Conservation (phyloP, 257 asterid species). For the Haberlea rhodopensis region DNA sequence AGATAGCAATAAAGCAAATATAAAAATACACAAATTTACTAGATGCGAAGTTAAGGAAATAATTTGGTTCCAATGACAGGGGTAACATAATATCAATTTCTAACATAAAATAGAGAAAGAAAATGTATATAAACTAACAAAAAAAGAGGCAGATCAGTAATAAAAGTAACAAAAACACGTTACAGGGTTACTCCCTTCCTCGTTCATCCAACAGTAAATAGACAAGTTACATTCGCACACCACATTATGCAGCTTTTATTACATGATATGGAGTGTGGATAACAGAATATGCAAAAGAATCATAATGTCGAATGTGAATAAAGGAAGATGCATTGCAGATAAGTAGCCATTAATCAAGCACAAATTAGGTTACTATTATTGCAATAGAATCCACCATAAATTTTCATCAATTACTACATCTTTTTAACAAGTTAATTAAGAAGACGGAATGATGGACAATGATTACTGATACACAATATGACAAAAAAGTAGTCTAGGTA, state of each 20-base stretch:
- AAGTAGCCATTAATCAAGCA: background rate
- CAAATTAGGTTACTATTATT: background rate
- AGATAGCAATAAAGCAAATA: background rate
- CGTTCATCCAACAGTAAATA: constrained; percentile 6
- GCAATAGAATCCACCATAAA: constrained; percentile 12
- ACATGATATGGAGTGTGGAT: no score
- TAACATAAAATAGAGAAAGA: background rate
- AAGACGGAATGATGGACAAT: constrained; percentile 18
- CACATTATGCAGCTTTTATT: no score
- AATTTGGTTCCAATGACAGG: constrained; percentile 1
- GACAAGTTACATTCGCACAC: background rate
- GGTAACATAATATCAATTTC: background rate
- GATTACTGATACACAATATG: constrained; percentile 4
- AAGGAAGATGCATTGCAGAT: background rate
- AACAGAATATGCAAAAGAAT: no score
- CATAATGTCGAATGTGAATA: no score
- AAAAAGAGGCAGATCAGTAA: background rate
- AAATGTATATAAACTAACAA: background rate
- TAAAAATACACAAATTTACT: background rate
- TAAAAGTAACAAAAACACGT: constrained; percentile 8
- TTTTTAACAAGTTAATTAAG: constrained; percentile 19
- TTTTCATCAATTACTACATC: background rate
- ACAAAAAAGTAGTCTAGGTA: background rate
- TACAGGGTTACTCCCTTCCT: background rate
- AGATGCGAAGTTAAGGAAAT: background rate